Percentiles rank a stretch among this genome's conserved stretches.
phyloP scores from a whole-genome alignment of 192 early-diverging fungal species.

The Dimargaris xerosporica region DNA sequence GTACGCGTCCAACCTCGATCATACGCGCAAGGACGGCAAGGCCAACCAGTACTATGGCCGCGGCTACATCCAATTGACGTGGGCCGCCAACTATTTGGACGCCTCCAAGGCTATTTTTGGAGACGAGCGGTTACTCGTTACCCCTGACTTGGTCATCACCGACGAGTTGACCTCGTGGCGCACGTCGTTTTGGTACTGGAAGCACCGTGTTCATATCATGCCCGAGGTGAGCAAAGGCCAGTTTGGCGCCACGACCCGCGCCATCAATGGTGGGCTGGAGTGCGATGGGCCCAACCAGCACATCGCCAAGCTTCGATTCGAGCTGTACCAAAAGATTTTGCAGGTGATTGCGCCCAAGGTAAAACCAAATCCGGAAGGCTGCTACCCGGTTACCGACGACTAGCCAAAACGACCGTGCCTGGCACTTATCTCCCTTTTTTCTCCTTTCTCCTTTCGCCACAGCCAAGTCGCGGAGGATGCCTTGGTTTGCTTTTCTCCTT shows the following conservation, averaged over 20 bases:
- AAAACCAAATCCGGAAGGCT: slow-evolving; percentile 25
- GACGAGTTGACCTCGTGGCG: slow-evolving; percentile 25
- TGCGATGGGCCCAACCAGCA: slow-evolving; percentile 24
- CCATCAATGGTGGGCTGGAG: slow-evolving; percentile 31
- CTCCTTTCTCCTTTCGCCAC: no score
- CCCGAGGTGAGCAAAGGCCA: slow-evolving; percentile 24
- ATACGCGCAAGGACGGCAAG: background rate
- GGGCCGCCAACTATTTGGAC: slow-evolving; percentile 29
- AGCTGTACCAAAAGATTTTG: slow-evolving; percentile 28
- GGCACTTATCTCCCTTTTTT: no score
- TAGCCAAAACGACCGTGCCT: background rate
- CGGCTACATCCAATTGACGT: slow-evolving; percentile 33
- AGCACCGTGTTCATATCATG: slow-evolving; percentile 22
- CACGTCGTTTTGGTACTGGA: slow-evolving; percentile 32
- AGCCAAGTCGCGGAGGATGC: no score
- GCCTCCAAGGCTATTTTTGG: slow-evolving; percentile 25
- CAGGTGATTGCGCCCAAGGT: slow-evolving; percentile 21
- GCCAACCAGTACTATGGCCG: slow-evolving; percentile 26
- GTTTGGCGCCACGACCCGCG: slow-evolving; percentile 29
- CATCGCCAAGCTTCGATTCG: slow-evolving; percentile 32
- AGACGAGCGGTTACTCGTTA: slow-evolving; percentile 20
- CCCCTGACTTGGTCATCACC: slow-evolving; percentile 17
- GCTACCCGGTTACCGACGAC: slow-evolving; percentile 17
- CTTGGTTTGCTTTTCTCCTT: no score
- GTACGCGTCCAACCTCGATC: background rate